phyloP scores from a whole-genome alignment of 257 asterid genomes.

The Mitragyna speciosa region DNA sequence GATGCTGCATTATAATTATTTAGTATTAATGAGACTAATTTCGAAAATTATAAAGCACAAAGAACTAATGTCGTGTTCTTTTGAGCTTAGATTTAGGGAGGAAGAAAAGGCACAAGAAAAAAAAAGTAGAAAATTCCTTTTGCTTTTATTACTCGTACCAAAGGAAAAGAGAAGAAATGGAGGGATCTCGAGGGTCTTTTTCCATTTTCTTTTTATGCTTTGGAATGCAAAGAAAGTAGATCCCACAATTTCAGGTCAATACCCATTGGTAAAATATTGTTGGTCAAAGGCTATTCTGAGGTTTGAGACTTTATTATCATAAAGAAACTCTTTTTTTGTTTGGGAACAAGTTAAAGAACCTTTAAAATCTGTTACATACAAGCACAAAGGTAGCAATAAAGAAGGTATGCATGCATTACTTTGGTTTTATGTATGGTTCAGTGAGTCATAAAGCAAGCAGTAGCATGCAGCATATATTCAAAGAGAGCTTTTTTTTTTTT shows the following conservation, averaged over 20 bases:
- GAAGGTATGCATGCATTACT: background rate
- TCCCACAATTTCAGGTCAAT: background rate
- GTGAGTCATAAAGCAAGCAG: background rate
- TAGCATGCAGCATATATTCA: slow-evolving; percentile 8
- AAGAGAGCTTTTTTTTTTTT: background rate
- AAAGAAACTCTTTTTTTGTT: background rate
- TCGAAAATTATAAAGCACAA: background rate
- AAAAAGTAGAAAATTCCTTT: background rate
- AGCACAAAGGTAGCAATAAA: background rate
- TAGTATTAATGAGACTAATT: too few species aligned
- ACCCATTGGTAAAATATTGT: background rate
- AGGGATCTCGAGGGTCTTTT: background rate
- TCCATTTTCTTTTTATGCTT: background rate
- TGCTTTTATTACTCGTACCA: background rate
- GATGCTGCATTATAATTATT: background rate
- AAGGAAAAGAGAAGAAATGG: too few species aligned
- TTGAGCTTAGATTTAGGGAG: background rate
- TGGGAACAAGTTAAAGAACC: too few species aligned
- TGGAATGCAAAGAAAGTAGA: background rate
- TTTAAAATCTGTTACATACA: background rate
- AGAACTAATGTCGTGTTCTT: background rate
- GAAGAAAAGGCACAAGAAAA: background rate
- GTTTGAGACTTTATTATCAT: background rate
- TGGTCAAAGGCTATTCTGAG: slow-evolving; percentile 6
- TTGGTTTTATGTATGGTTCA: background rate